phyloP scores from a whole-genome alignment of 2,329 filamentous ascomycete species.

The Penicillium concentricum region DNA sequence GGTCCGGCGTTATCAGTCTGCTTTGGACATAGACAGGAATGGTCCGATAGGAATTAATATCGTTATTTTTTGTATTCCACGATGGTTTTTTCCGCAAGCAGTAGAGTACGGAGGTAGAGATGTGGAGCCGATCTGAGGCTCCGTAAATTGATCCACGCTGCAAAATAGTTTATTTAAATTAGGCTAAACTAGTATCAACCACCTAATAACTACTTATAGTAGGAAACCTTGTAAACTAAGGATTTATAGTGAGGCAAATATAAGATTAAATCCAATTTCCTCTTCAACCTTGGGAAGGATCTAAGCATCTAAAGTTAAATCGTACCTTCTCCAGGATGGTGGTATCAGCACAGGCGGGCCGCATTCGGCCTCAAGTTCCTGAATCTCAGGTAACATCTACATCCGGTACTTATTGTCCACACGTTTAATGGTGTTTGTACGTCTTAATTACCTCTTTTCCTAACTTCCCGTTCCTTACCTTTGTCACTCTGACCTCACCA shows the following conservation, averaged over 20 bases:
- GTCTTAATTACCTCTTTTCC: slow-evolving; percentile 1
- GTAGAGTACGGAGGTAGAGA: neutral
- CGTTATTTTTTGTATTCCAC: neutral
- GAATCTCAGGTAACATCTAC: neutral
- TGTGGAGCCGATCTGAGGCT: neutral
- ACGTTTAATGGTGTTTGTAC: neutral
- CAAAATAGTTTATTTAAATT: neutral
- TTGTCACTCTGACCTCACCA: slow-evolving; percentile 19
- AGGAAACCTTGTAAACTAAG: too few relatives aligned
- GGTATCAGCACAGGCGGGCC: neutral
- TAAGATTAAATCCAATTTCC: neutral
- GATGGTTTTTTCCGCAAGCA: slow-evolving; percentile 22
- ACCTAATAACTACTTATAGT: too few relatives aligned
- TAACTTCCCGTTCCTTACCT: slow-evolving; percentile 9
- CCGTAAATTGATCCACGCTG: neutral
- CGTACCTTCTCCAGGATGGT: neutral
- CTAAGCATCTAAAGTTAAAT: neutral
- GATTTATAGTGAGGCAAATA: neutral
- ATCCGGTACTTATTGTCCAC: neutral
- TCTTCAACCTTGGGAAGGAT: neutral
- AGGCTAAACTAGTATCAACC: too few relatives aligned
- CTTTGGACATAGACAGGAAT: slow-evolving; percentile 17
- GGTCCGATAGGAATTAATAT: slow-evolving; percentile 6
- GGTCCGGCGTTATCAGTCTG: neutral
- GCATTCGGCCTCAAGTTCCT: slow-evolving; percentile 1